Base-by-base conservation (phyloP, 208 protist species). In the Angomonas deanei region DNA sequence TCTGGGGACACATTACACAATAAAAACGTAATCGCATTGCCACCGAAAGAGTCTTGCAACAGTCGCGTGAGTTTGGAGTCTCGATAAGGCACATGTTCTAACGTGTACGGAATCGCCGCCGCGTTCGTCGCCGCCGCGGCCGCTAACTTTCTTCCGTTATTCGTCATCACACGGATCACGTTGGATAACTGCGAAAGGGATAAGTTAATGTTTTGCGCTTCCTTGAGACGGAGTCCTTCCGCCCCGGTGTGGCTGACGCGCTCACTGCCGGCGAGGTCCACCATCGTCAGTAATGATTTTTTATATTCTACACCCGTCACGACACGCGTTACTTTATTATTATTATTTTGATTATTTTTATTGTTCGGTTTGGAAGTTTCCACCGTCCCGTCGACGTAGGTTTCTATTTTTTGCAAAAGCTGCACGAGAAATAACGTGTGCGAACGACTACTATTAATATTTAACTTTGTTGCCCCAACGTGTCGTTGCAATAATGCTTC, bases 201-300 rank as follows among this genome's bases (percentile, higher is more conserved):
- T 13, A 85, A 63, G 73, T 98, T 98, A 76, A 98, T 97, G 28
- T 65, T 66, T 58, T 87, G 78, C 1, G 92, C 88, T 64, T 98
- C 93, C 50, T 87, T 75, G 11, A 96, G 59, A 3, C 70, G 74
- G 10, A 64, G 19, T 28, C 92, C 90, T 31, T 83, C 68, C 6
- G 87, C 92, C 17, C 87, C 78, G 0, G 86, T 91, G 61, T 84
- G 71, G 10, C 77, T 74, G 11, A 94, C 80, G 6, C 88, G 70
- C 65, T 98, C 94, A n/a, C 73, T 89, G 13, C 96, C 96, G 0
- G 94, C 96, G 11, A 98, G 72, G 69, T 98, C 96, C 4, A 96
- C 91, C 26, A 98, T 53, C 30, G 80, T 92, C 26, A 97, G 70
- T 0, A 87, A 64, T 6, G 82, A 73, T n/a, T 58, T 56, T 32